These are phyloP conservation scores for Fistulinella cinereoalba DNA, from an alignment of 1,284 basidiomycete species.

Conservation along the genomic window DNA sequence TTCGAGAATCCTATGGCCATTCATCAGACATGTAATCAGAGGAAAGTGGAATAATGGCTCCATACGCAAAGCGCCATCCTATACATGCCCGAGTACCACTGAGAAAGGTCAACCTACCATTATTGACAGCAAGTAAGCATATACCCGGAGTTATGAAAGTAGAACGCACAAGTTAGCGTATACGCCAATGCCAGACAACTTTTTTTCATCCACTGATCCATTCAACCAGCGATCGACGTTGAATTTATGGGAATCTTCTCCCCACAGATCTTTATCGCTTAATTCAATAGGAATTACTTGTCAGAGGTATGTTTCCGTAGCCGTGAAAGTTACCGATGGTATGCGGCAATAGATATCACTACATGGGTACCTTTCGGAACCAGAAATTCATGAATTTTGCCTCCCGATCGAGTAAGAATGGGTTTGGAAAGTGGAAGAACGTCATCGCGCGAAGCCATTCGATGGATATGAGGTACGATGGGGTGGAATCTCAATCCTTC, in stretches of 20 bases:
- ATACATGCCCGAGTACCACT: constrained; percentile 42
- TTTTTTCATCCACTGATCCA: constrained; percentile 32
- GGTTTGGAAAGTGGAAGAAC: constrained; percentile 46
- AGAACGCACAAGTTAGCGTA: constrained; percentile 46
- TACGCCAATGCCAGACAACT: constrained; percentile 40
- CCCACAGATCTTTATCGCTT: constrained; percentile 46
- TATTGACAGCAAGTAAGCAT: neutral
- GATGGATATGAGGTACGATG: constrained; percentile 26
- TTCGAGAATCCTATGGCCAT: constrained; percentile 34
- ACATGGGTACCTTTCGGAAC: constrained; percentile 37
- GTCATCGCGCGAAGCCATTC: constrained; percentile 41
- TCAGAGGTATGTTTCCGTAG: neutral
- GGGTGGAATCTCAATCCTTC: constrained; percentile 42
- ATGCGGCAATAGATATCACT: constrained; percentile 34
- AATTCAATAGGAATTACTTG: neutral
- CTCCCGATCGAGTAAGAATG: constrained; percentile 35
- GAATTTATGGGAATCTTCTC: constrained; percentile 46
- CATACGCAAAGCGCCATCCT: constrained; percentile 46
- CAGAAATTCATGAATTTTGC: constrained; percentile 33
- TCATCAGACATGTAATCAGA: neutral
- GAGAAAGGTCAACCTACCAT: constrained; percentile 40
- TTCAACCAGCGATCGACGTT: constrained; percentile 51
- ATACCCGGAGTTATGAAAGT: neutral
- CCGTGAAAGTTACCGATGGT: constrained; percentile 32
- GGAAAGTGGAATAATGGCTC: neutral